Conservation (phyloP, 768 basidiomycete genomes). For the Hypholoma sublateritium region DNA sequence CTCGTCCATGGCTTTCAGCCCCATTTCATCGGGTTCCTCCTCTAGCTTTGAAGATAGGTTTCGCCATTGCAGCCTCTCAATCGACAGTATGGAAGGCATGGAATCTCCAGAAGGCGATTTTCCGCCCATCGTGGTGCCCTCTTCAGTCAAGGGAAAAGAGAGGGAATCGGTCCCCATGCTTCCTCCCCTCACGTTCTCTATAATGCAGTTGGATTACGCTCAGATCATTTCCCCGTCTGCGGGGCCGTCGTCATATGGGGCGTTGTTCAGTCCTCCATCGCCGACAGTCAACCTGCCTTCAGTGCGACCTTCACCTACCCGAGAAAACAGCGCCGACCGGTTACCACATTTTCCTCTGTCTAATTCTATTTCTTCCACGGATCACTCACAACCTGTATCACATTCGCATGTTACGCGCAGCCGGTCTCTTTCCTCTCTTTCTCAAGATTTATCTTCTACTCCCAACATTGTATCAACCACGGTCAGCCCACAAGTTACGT, state of each 20-base stretch:
- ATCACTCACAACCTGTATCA: conserved; percentile 23
- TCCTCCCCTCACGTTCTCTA: conserved; percentile 64
- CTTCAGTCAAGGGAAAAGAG: conserved; percentile 53
- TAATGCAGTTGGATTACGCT: conserved; percentile 48
- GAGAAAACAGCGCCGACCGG: conserved; percentile 18
- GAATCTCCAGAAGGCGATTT: conserved; percentile 15
- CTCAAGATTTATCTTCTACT: conserved; percentile 37
- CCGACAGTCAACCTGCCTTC: conserved; percentile 13
- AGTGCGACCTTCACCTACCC: conserved; percentile 17
- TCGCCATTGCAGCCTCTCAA: conserved; percentile 13
- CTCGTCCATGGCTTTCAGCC: conserved; percentile 27
- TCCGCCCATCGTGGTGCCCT: conserved; percentile 13
- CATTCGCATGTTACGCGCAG: conserved; percentile 43
- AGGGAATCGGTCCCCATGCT: conserved; percentile 63
- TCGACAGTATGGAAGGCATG: conserved; percentile 22
- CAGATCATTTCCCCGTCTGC: conserved; percentile 31
- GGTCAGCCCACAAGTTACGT: conserved; percentile 43
- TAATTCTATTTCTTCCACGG: conserved; percentile 6
- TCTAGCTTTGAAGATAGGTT: conserved; percentile 20
- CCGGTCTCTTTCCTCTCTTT: conserved; percentile 57
- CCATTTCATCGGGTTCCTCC: conserved; percentile 23
- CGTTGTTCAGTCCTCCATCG: conserved; percentile 19
- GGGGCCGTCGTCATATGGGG: conserved; percentile 39
- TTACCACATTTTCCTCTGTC: conserved; percentile 18
- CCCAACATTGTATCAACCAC: conserved; percentile 45